Base-by-base conservation (phyloP, 1,139 yeast genomes). In the Yamadazyma trypodendri region DNA sequence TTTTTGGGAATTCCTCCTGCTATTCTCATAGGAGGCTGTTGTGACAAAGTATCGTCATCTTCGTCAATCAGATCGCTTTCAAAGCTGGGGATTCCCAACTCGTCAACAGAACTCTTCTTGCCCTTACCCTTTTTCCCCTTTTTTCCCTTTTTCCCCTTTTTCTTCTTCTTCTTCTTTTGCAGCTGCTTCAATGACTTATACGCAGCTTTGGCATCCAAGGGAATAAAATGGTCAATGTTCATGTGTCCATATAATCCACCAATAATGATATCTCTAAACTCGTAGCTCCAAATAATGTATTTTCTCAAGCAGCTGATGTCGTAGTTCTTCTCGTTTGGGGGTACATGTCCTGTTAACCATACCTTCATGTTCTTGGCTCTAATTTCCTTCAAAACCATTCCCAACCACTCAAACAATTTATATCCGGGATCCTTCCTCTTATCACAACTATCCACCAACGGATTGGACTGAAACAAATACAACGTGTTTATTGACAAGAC, bases 241-340 rank as follows among this genome's bases (percentile, higher is more conserved):
- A 87, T 87, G 55, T 87, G 96, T 0, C 96, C 96, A 56, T 75
- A 87, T 22, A 87, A 62, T 10, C 92, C 89, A 20, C 96, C 95
- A 45, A 87, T 69, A 31, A 87, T 82, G 24, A 87, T 75, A 55
- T 87, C 96, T 47, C 95, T 71, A 55, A 81, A 87, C 53, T 85
- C 95, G 51, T 85, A 79, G 29, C 79, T 63, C 95, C 95, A 86
- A 15, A 80, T 73, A 25, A 84, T 74, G 55, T 80, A 82, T 55
- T 86, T 85, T 38, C 88, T 68, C 49, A 76, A 79, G 54, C 96
- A 87, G 32, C 81, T 69, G 21, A 71, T 65, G 51, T 86, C 95
- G 48, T 75, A 81, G 57, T 86, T 85, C 58, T 85, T 85, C 32
- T 81, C 80, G 37, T 81, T 79, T 3, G 95, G 95, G 3, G 96